Percentiles rank a stretch among this genome's conserved stretches.
These are phyloP conservation scores for Amanita rimosa DNA, from an alignment of 768 basidiomycete species.

Conservation along the genomic window DNA sequence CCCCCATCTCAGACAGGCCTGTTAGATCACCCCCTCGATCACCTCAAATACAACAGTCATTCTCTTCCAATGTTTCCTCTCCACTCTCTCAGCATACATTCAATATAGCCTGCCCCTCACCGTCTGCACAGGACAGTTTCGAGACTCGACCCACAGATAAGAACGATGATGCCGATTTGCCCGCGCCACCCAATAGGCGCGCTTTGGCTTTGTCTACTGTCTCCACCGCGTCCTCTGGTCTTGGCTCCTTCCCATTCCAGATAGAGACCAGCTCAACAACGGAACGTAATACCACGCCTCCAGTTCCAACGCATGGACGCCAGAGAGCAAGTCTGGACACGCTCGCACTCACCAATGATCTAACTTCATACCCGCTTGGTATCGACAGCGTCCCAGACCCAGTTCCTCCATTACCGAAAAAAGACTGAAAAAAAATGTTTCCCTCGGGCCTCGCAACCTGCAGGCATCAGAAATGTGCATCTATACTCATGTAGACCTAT, in stretches of 20 bases:
- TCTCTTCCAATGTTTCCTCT: constrained; percentile 40
- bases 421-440: not conserved
- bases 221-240: constrained; percentile 69
- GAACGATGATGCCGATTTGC: constrained; percentile 20
- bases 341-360: constrained; percentile 69
- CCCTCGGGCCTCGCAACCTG: not conserved
- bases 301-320: constrained; percentile 30
- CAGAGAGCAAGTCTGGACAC: constrained; percentile 81
- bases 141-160: constrained; percentile 8
- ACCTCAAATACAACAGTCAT: constrained; percentile 51
- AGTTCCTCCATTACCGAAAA: constrained; percentile 5
- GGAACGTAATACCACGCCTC: constrained; percentile 19
- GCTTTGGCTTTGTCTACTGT: constrained; percentile 66
- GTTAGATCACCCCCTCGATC: constrained; percentile 67
- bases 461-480: constrained; percentile 3
- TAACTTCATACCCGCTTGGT: constrained; percentile 74
- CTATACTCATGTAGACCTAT: constrained; percentile 4
- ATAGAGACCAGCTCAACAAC: constrained; percentile 49
- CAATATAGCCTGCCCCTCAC: constrained; percentile 22
- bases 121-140: constrained; percentile 25
- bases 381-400: constrained; percentile 41
- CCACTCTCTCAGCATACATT: constrained; percentile 45
- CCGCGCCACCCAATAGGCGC: constrained; percentile 47
- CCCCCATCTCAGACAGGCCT: constrained; percentile 77
- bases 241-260: constrained; percentile 81